These are phyloP conservation scores for Nemania sp. DNA, from an alignment of 2,329 filamentous ascomycete genomes.

Conservation along the genomic window DNA sequence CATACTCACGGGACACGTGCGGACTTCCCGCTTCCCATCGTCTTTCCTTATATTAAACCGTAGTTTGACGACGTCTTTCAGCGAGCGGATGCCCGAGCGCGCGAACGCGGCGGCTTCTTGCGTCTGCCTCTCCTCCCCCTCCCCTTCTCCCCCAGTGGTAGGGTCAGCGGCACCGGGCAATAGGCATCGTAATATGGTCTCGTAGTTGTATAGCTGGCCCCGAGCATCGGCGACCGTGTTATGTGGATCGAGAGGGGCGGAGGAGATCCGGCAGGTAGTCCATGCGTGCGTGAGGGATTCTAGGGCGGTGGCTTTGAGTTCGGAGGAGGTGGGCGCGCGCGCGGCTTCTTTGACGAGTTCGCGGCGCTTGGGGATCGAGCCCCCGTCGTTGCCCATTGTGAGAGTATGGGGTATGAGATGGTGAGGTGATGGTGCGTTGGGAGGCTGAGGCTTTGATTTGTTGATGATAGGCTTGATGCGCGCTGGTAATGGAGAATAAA, in stretches of 20 bases:
- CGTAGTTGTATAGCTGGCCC: conserved; percentile 93
- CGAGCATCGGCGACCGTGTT: conserved; percentile 82
- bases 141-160: background rate
- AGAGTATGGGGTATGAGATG: background rate
- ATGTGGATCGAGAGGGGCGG: conserved; percentile 66
- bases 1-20: conserved; percentile 84
- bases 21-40: conserved; percentile 58
- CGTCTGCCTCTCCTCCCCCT: conserved; percentile 13
- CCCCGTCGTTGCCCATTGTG: conserved; percentile 94
- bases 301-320: conserved; percentile 84
- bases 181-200: conserved; percentile 72
- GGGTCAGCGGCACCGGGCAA: conserved; percentile 58
- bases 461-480: no score
- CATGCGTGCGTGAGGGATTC: conserved; percentile 87
- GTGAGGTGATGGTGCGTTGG: no score
- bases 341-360: conserved; percentile 96
- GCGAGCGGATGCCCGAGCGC: conserved; percentile 68
- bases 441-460: no score
- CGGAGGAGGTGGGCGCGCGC: conserved; percentile 76
- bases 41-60: conserved; percentile 56
- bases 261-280: conserved; percentile 85
- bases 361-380: conserved; percentile 91
- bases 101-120: conserved; percentile 44
- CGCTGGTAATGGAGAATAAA: no score
- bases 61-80: conserved; percentile 86